Base-by-base conservation (phyloP, 208 protist species). In the Herpetomonas tarakana region DNA sequence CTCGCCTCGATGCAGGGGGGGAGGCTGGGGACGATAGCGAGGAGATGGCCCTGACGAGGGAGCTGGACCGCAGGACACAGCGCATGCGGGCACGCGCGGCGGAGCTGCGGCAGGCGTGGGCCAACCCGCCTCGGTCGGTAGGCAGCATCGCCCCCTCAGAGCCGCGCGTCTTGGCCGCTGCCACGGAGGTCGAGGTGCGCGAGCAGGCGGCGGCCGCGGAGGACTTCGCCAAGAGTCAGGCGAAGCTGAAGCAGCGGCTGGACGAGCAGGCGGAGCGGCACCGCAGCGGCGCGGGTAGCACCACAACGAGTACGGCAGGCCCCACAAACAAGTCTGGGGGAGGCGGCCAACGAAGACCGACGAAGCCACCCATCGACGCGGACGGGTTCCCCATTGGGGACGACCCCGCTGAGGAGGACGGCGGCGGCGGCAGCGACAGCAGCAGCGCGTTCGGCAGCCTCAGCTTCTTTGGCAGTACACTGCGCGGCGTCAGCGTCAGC, bases 181-280 rank as follows among this genome's bases (percentile, higher is more conserved):
- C 62, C 3, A 81, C 49, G 2, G 87, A 93, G 35, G 74, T 68
- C 0, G 83, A 91, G 47, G 61, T 90, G 6, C 71, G 79, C 47
- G 76, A 88, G 60, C 52, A 75, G 27, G 85, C 85, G 9, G 47
- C 73, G 49, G 61, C 79, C 6, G 81, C 77, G 0, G 74, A 86
- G 52, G 70, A 76, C 25, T 86, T 88, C 49, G 68, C 76, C 3
- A 65, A 65, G 54, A 69, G 52, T 22, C 57, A 76, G 35, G 28
- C 29, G 26, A 41, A 63, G 51, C 59, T 57, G 26, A 41, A 63
- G 51, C 59, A 61, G 30, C 65, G 55, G 18, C 38, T 22, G 18
- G 57, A 67, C 49, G 35, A 6, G 35, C 35, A 41, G 35, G 35
- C 35, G 35, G 11, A 22, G 22, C 6, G 19, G 46, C 46, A 9